phyloP scores from a whole-genome alignment of 2,329 filamentous ascomycete species.

The Monosporascus sp. region DNA sequence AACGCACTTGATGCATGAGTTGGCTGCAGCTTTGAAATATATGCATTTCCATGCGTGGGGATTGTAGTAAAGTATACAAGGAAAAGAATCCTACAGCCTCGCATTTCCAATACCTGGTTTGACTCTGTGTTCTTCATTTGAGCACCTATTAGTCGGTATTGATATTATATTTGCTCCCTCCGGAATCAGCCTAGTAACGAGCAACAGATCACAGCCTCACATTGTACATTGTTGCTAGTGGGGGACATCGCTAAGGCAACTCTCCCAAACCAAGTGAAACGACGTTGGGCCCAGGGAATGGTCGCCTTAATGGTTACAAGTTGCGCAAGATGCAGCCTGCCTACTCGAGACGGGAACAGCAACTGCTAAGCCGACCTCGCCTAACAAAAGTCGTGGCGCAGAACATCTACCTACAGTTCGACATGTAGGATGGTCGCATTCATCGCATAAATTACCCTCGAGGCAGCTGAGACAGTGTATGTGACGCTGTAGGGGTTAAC shows the following conservation, averaged over 20 bases:
- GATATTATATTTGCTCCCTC: background rate
- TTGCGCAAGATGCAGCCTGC: background rate
- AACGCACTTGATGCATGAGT: background rate
- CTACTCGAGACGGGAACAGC: background rate
- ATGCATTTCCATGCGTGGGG: background rate
- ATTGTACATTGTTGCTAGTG: background rate
- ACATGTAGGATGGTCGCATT: no score
- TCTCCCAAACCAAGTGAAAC: background rate
- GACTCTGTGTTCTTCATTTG: no score
- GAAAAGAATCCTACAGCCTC: background rate
- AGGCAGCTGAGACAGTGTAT: no score
- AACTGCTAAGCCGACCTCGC: background rate
- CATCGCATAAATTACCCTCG: no score
- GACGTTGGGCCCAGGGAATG: background rate
- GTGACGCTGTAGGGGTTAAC: no score
- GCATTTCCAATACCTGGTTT: background rate
- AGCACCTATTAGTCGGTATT: no score
- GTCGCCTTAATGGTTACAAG: background rate
- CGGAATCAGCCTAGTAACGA: background rate
- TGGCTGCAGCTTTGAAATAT: background rate
- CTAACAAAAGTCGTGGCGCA: background rate
- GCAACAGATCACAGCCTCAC: background rate
- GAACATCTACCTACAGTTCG: background rate
- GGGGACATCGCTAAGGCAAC: background rate
- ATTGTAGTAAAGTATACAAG: background rate